Evolutionary conservation across 116 monocot species (phyloP), one percentile per base, ranked within the genome.

Genomic region (Posidonia oceanica): DNA sequence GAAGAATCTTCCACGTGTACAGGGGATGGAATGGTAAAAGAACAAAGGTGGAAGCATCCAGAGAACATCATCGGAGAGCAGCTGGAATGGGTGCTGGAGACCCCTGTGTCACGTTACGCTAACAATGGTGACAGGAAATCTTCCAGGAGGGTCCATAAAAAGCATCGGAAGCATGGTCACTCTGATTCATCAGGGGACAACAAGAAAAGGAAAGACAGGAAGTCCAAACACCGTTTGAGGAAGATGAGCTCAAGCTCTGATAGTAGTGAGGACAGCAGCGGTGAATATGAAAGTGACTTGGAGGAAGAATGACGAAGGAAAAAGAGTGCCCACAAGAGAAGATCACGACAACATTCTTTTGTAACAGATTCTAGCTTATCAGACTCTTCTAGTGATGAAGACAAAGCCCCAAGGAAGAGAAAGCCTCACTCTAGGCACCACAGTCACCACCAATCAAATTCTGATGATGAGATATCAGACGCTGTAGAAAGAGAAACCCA

Each of bases 131-230:
- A 76, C 10, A 68, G 75, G 41, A 71, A 59, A 22, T 7, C 15
- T 59, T 57, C 42, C 7, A 86, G 74, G 76, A 85, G 61, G 60
- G 55, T 55, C 39, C 78, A 72, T 37, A 88, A 81, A 54, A 85
- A 72, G 63, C 83, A 81, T 64, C 66, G 80, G 48, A 88, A 66
- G 38, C 83, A 83, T 64, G 75, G 37, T 11, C 79, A 79, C 20
- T 81, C 71, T 23, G 85, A 75, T 54, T 81, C 81, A 1, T 79
- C 83, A 4, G 84, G 75, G 36, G 84, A 76, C 51, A 22, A 23
- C 59, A 61, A 41, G 42, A 83, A 76, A 64, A 73, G 64, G 61
- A 74, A 36, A 22, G 42, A 40, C 63, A 82, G 54, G 69, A 82
- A 75, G 66, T 69, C 58, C 63, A 87, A 72, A n/a, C 68, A 71